Conservation (phyloP, 805 yeast species). For the Candida coquimbonensis region DNA sequence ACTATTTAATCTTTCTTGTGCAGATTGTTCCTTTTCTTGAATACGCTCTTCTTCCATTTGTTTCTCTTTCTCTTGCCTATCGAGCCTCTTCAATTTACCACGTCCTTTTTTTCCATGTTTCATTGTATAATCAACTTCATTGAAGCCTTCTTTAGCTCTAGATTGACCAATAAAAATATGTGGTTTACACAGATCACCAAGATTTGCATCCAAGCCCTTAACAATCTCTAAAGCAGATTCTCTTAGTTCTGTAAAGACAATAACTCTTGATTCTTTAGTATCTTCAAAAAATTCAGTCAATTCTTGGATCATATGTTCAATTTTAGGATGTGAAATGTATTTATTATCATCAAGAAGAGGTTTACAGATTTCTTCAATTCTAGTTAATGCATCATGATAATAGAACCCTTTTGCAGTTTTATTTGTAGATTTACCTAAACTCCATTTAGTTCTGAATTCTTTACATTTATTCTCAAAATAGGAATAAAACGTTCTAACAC, state of each 20-base stretch:
- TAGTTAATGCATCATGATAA: constrained; percentile 40
- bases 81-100: constrained; percentile 29
- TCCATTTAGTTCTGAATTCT: constrained; percentile 53
- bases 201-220: constrained; percentile 43
- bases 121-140: constrained; percentile 41
- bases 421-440: constrained; percentile 55
- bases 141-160: constrained; percentile 61
- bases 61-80: constrained; percentile 26
- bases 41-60: constrained; percentile 25
- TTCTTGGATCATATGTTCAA: constrained; percentile 52
- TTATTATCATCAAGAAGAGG: constrained; percentile 29
- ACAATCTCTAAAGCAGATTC: constrained; percentile 88
- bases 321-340: constrained; percentile 65
- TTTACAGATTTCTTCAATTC: constrained; percentile 40
- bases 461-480: constrained; percentile 54
- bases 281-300: constrained; percentile 46
- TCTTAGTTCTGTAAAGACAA: constrained; percentile 81
- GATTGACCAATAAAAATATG: constrained; percentile 94
- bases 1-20: constrained; percentile 29
- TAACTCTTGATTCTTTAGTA: constrained; percentile 58
- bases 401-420: constrained; percentile 57
- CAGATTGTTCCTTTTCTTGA: constrained; percentile 25
- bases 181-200: constrained; percentile 41
- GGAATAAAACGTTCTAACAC: constrained; percentile 66
- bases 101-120: constrained; percentile 39